Evolutionary conservation across 1,139 yeast species (phyloP).

Genomic region (Geotrichum siamense): DNA sequence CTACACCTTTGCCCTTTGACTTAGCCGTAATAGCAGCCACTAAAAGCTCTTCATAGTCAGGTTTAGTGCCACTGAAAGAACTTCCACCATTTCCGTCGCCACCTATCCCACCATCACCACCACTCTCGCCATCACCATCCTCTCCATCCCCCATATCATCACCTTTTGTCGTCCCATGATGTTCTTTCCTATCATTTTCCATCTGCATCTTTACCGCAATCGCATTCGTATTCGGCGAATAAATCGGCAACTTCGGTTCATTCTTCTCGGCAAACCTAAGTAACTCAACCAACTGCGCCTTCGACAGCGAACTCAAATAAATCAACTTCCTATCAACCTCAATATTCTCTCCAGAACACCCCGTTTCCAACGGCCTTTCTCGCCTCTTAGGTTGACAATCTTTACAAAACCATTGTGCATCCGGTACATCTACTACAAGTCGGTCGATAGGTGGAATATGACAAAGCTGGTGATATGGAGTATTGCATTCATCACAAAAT

Average conservation of each 20-base stretch:
- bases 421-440: constrained; percentile 39
- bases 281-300: constrained; percentile 39
- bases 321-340: constrained; percentile 31
- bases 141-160: too few species aligned
- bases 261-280: constrained; percentile 35
- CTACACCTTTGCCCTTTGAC: constrained; percentile 33
- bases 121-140: too few species aligned
- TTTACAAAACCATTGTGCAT: constrained; percentile 41
- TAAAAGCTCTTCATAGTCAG: constrained; percentile 33
- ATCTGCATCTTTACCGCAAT: constrained; percentile 34
- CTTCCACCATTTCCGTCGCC: too few species aligned
- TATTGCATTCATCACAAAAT: constrained; percentile 40
- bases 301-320: constrained; percentile 25
- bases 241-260: constrained; percentile 34
- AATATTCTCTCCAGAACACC: constrained; percentile 34
- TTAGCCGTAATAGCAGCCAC: constrained; percentile 34
- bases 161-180: too few species aligned
- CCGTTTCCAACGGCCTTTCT: constrained; percentile 38
- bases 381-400: constrained; percentile 36
- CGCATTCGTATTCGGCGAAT: constrained; percentile 34
- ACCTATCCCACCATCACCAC: too few species aligned
- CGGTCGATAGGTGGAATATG: constrained; percentile 40
- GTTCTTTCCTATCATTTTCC: constrained; percentile 32
- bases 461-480: constrained; percentile 40
- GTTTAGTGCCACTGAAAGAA: constrained; percentile 21